These are phyloP conservation scores for Aspergillus persii DNA, from an alignment of 2,329 filamentous ascomycete genomes.

Conservation along the genomic window DNA sequence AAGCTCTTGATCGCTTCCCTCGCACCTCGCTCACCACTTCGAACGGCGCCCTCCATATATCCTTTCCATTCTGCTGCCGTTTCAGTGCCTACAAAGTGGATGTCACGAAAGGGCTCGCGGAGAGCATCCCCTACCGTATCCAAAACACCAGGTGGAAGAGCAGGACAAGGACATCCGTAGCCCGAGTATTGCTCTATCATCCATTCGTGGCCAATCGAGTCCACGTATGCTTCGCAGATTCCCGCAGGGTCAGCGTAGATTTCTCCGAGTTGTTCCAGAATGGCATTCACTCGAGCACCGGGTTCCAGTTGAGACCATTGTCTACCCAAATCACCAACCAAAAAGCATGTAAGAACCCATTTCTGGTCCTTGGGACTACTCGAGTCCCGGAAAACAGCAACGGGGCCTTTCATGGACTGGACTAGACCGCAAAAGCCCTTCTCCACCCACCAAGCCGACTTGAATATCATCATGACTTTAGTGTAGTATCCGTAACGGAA, in stretches of 20 bases:
- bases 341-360: slow-evolving; percentile 42
- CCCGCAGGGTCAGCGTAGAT: no score
- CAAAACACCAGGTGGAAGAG: slow-evolving; percentile 40
- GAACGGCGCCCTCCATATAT: slow-evolving; percentile 50
- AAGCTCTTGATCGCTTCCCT: slow-evolving; percentile 40
- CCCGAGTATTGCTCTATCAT: slow-evolving; percentile 37
- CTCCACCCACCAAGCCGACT: slow-evolving; percentile 47
- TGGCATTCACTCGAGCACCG: no score
- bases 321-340: slow-evolving; percentile 36
- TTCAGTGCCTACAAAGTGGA: slow-evolving; percentile 58
- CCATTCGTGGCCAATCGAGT: slow-evolving; percentile 34
- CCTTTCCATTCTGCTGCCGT: slow-evolving; percentile 25
- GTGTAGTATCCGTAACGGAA: slow-evolving; percentile 49
- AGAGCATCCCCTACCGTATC: slow-evolving; percentile 32
- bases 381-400: slow-evolving; percentile 48
- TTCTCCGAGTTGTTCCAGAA: no score
- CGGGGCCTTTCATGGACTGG: slow-evolving; percentile 48
- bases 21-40: slow-evolving; percentile 49
- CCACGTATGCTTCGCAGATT: no score
- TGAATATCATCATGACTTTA: slow-evolving; percentile 51
- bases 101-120: slow-evolving; percentile 36
- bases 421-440: slow-evolving; percentile 47
- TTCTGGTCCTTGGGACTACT: slow-evolving; percentile 23
- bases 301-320: slow-evolving; percentile 22
- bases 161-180: slow-evolving; percentile 42